Base-by-base conservation (phyloP, 2,329 filamentous ascomycete species). In the Epichloe gansuensis region DNA sequence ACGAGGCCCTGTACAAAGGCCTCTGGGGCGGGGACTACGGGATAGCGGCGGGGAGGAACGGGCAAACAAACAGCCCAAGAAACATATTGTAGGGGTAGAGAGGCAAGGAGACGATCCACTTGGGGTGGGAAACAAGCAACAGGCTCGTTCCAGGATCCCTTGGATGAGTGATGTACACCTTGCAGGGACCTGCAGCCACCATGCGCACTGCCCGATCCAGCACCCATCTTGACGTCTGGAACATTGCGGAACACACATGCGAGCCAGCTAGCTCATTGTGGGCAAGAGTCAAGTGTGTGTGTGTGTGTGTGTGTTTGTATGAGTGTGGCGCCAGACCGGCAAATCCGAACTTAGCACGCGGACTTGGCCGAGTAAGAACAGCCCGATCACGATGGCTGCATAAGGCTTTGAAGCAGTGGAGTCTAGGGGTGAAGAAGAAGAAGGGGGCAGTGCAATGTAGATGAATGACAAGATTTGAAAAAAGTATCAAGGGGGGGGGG, bases 151-250 rank as follows among this genome's bases (percentile, higher is more conserved):
- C 3, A 27, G 34, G 34, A 17, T 38, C 45, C 45, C 45, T 38
- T 35, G 45, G 13, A 34, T 47, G 34, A 35, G 21, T 40, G 47
- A 36, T 21, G 44, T 52, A 9, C 42, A 25, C 27, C 38, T 41
- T 45, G 47, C 43, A 49, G 44, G 44, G 23, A 35, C 13, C 42
- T 51, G 50, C 50, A 47, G 44, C 25, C 50, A 51, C 25, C 36
- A 36, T 43, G 50, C 36, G 40, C 27, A 46, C 35, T 21, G 44
- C 44, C 36, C 43, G 43, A 51, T 51, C 25, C 38, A 47, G 31
- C 17, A 39, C 39, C 27, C 50, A 17, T 52, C 50, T 39, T 47
- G 42, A 41, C 44, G 23, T 47, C 35, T 41, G 17, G 35, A 31
- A 35, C 27, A 40, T 39, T 12, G 25, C 38, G 35, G 27, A 47